These are phyloP conservation scores for Skeletonema costatum DNA, from an alignment of 108 stramenopile species.

Conservation along the genomic window DNA sequence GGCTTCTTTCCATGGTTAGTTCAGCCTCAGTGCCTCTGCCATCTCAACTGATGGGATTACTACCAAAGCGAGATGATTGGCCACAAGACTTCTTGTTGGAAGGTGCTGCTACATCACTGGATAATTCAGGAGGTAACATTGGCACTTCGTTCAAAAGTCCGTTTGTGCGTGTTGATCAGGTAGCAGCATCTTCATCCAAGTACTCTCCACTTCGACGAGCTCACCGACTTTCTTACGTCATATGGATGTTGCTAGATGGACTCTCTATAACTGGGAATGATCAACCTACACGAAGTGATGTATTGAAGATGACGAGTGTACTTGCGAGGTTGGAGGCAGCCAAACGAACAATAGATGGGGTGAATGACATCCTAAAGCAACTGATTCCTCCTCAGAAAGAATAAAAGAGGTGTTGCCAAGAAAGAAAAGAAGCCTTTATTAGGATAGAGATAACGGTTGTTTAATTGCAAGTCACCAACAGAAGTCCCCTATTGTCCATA, in stretches of 20 bases:
- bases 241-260: constrained; percentile 37
- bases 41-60: constrained; percentile 37
- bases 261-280: constrained; percentile 17
- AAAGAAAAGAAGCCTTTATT: neutral
- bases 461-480: neutral
- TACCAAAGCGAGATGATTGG: constrained; percentile 39
- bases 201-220: constrained; percentile 36
- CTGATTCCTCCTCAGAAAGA: constrained; percentile 18
- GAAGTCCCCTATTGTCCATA: neutral
- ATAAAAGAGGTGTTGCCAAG: neutral
- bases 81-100: constrained; percentile 36
- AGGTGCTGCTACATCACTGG: constrained; percentile 21
- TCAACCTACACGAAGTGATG: constrained; percentile 10
- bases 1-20: constrained; percentile 22
- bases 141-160: constrained; percentile 29
- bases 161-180: constrained; percentile 28
- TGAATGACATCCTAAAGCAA: constrained; percentile 26
- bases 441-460: neutral
- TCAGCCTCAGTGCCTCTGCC: constrained; percentile 27
- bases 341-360: constrained; percentile 21
- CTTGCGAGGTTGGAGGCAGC: constrained; percentile 26
- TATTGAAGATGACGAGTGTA: constrained; percentile 33
- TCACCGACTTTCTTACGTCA: constrained; percentile 19
- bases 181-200: constrained; percentile 1
- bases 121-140: constrained; percentile 3